Base-by-base conservation (phyloP, 805 yeast genomes). In the Lachancea waltii region DNA sequence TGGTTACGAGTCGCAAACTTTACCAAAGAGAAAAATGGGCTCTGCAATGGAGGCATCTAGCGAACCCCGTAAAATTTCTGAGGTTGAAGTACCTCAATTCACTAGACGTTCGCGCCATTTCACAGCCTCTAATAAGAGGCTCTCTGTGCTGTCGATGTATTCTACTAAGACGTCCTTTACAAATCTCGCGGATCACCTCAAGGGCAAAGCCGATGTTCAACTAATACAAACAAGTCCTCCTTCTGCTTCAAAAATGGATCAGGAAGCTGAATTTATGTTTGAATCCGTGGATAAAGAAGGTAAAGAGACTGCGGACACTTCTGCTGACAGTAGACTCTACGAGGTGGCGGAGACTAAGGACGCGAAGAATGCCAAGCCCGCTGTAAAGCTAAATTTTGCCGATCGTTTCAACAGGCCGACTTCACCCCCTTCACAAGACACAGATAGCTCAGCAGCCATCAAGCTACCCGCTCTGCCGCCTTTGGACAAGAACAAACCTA, bases 111-210 rank as follows among this genome's bases (percentile, higher is more conserved):
- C 85, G 2, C 71, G 74, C 50, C 67, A 74, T 40, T 79, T 78
- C 53, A 70, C 81, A 25, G 69, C 70, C 40, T 73, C 78, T 5
- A 76, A 76, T 52, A 82, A 78, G 59, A 71, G 92, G 53, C 64
- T 80, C 38, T 78, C 85, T 22, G 82, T 82, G n/a, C 58, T 82
- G 29, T 79, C 87, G 0, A 64, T 80, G 59, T 79, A 79, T 49
- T 81, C 89, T 1, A 76, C 87, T 3, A 77, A 72, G 44, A 75
- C 71, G 32, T 78, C 85, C 0, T 79, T 72, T 47, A 72, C 71
- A 27, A 79, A 81, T 51, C 65, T 81, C 51, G 73, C 72, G 14
- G 62, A 67, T 14, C 64, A 66, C 28, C 44, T 72, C 41, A 65
- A 61, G 30, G 44, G 43, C 5, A 47, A 43, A 3, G 39, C 41